Evolutionary conservation across 1,284 basidiomycete species (phyloP).

Genomic region (Stereum hirsutum): DNA sequence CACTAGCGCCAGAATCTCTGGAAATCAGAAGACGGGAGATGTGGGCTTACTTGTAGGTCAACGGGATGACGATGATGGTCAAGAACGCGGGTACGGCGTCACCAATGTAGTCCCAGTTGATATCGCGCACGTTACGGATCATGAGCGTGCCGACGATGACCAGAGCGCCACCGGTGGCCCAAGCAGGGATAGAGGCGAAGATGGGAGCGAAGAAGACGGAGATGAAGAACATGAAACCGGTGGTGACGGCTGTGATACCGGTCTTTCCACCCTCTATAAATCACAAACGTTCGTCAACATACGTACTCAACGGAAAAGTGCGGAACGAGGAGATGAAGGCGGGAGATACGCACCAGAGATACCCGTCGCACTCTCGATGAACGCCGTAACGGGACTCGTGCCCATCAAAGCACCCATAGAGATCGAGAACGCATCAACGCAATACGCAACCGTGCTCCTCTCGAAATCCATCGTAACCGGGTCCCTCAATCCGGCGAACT

Average conservation of each 20-base stretch:
- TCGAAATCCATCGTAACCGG: slow-evolving; percentile 85
- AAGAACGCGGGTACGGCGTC: slow-evolving; percentile 83
- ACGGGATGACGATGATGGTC: slow-evolving; percentile 67
- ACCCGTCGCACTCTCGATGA: slow-evolving; percentile 78
- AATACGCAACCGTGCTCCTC: slow-evolving; percentile 78
- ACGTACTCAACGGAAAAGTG: background rate
- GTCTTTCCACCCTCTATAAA: slow-evolving; percentile 79
- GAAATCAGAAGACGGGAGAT: background rate
- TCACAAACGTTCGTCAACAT: slow-evolving; percentile 11
- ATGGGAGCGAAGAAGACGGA: slow-evolving; percentile 88
- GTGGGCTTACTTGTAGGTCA: slow-evolving; percentile 61
- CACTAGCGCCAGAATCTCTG: slow-evolving; percentile 13
- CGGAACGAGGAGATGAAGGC: background rate
- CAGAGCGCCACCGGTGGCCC: slow-evolving; percentile 85
- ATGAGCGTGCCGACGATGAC: slow-evolving; percentile 85
- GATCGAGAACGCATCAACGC: slow-evolving; percentile 76
- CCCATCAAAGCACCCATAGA: slow-evolving; percentile 79
- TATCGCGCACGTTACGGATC: slow-evolving; percentile 80
- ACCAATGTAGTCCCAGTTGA: slow-evolving; percentile 87
- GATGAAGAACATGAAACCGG: slow-evolving; percentile 75
- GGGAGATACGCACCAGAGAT: slow-evolving; percentile 42
- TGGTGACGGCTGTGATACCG: slow-evolving; percentile 74
- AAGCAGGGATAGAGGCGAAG: slow-evolving; percentile 80
- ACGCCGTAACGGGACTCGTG: slow-evolving; percentile 83
- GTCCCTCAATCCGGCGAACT: slow-evolving; percentile 84